phyloP scores from a whole-genome alignment of 2,329 filamentous ascomycete species.

The Grosmannia serpens region DNA sequence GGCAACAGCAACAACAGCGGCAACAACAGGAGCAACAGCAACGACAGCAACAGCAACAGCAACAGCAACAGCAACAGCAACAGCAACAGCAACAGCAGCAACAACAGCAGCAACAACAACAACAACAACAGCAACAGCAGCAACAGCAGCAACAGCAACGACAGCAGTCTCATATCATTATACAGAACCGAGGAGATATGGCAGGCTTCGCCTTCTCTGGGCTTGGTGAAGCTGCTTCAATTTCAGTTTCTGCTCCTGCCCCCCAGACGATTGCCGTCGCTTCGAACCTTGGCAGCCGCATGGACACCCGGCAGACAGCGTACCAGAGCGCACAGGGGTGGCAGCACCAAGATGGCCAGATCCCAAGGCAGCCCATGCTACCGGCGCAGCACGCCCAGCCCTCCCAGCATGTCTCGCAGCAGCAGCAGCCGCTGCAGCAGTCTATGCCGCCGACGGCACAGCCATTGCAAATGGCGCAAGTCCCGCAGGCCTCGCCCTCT shows the following conservation, averaged over 20 bases:
- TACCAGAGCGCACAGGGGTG: background rate
- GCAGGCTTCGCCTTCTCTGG: background rate
- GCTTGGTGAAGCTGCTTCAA: background rate
- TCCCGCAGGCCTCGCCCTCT: background rate
- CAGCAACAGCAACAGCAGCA: background rate
- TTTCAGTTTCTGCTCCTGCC: background rate
- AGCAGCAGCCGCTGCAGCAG: background rate
- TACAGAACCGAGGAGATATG: background rate
- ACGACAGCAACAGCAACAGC: background rate
- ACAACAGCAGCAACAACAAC: background rate
- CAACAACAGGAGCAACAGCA: background rate
- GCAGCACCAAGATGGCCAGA: background rate
- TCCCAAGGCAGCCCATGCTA: background rate
- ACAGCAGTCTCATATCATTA: background rate
- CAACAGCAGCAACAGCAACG: background rate
- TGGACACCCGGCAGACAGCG: background rate
- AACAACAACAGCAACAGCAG: conserved; percentile 1
- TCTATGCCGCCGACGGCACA: background rate
- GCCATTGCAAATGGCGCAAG: background rate
- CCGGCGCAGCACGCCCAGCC: background rate
- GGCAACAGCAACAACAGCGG: conserved; percentile 1
- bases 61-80: background rate
- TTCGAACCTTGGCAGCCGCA: background rate
- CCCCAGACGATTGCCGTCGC: background rate
- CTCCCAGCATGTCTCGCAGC: background rate